Percentiles rank a stretch among this genome's conserved stretches.
These are phyloP conservation scores for Fomitopsis schrenkii DNA, from an alignment of 1,284 basidiomycete genomes.

Conservation along the genomic window DNA sequence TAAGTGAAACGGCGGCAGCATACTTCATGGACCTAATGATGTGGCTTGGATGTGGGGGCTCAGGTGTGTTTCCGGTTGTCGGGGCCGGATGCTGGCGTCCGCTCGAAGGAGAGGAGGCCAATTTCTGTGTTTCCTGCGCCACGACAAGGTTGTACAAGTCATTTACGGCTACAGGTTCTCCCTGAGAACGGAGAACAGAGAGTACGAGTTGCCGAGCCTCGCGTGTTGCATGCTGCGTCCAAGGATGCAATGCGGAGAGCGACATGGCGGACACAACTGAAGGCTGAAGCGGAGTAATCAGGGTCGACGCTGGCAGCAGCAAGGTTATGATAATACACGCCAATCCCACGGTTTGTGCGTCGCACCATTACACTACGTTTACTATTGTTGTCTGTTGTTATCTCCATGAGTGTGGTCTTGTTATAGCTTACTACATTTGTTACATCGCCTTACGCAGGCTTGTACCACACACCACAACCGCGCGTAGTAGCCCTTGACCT, in stretches of 20 bases:
- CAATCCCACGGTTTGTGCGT: too few relatives aligned
- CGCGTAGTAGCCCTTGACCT: neutral
- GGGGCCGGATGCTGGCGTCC: conserved; percentile 13
- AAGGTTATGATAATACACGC: too few relatives aligned
- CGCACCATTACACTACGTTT: too few relatives aligned
- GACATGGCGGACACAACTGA: neutral
- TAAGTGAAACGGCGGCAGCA: conserved; percentile 11
- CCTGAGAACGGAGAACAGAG: conserved; percentile 12
- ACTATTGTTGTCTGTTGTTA: too few relatives aligned
- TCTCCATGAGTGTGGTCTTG: too few relatives aligned
- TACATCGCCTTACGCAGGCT: too few relatives aligned
- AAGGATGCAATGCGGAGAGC: neutral
- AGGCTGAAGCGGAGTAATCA: too few relatives aligned
- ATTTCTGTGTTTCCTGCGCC: conserved; percentile 20
- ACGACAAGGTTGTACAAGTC: conserved; percentile 41
- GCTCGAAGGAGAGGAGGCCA: conserved; percentile 8
- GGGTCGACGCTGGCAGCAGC: too few relatives aligned
- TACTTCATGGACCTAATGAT: conserved; percentile 50
- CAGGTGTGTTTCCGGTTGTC: neutral
- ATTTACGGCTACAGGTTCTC: conserved; percentile 17
- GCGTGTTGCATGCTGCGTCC: neutral
- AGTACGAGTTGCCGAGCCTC: conserved; percentile 20
- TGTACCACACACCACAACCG: neutral
- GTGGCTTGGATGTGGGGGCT: conserved; percentile 38
- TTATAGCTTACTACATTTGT: too few relatives aligned